Percentiles rank a stretch among this genome's conserved stretches.
Evolutionary conservation across 345 rosid species (phyloP).

Genomic region (Eucalyptus curtisii): DNA sequence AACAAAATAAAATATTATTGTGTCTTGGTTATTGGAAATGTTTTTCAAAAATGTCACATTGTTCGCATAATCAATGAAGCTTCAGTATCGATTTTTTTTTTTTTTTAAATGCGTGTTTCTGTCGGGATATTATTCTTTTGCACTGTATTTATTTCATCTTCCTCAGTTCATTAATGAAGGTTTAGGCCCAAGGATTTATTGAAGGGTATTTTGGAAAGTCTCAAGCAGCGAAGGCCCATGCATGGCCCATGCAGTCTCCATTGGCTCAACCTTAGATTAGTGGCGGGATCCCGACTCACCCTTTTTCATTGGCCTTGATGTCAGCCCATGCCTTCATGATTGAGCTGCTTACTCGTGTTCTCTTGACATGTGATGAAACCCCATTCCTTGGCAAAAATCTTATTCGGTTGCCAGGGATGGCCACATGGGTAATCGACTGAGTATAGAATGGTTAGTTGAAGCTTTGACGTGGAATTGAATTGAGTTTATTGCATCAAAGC

Average conservation of each 20-base stretch:
- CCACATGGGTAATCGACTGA: too few species aligned
- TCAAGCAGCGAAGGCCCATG: neutral
- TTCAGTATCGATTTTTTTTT: neutral
- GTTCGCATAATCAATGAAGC: neutral
- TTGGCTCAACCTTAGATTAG: too few species aligned
- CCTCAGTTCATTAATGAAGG: neutral
- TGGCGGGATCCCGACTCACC: too few species aligned
- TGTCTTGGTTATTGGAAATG: neutral
- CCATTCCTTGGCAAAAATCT: neutral
- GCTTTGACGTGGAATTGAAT: neutral
- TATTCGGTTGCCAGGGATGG: too few species aligned
- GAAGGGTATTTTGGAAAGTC: neutral
- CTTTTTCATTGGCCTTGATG: neutral
- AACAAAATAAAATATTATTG: accelerated
- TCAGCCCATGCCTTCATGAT: neutral
- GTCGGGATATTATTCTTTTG: too few species aligned
- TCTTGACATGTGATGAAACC: neutral
- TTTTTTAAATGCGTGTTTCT: too few species aligned
- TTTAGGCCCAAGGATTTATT: neutral
- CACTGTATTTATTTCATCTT: too few species aligned
- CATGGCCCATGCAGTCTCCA: neutral
- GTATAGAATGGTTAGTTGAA: neutral
- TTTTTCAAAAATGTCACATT: neutral
- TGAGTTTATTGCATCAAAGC: neutral
- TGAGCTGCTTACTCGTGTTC: neutral